Conservation (phyloP, 2,329 filamentous ascomycete genomes). For the Nemania sp. region DNA sequence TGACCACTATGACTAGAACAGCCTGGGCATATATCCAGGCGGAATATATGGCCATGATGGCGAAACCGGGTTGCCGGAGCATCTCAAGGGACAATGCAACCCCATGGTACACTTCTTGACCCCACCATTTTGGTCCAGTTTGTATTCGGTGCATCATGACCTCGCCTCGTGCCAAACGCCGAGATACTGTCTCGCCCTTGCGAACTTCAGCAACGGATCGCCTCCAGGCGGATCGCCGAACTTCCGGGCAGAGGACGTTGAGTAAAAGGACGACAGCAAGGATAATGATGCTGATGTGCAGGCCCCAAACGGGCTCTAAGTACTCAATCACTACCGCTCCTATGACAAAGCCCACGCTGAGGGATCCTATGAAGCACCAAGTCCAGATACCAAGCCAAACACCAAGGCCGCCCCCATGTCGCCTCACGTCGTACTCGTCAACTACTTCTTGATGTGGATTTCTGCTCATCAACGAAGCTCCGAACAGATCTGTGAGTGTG, state of each 20-base stretch:
- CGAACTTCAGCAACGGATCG: slow-evolving; percentile 68
- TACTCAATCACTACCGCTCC: slow-evolving; percentile 70
- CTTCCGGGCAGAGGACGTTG: slow-evolving; percentile 73
- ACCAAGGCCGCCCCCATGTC: slow-evolving; percentile 77
- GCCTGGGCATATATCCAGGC: slow-evolving; percentile 80
- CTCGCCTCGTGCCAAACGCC: slow-evolving; percentile 69
- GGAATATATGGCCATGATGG: slow-evolving; percentile 71
- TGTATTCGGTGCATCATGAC: slow-evolving; percentile 75
- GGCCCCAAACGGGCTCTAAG: slow-evolving; percentile 70
- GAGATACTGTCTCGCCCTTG: slow-evolving; percentile 54
- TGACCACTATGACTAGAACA: slow-evolving; percentile 67
- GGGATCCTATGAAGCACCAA: slow-evolving; percentile 74
- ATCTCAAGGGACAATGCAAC: slow-evolving; percentile 68
- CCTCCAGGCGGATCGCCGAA: slow-evolving; percentile 69
- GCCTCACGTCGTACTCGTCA: slow-evolving; percentile 66
- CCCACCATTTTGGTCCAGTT: slow-evolving; percentile 75
- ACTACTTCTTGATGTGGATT: slow-evolving; percentile 74
- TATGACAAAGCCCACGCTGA: slow-evolving; percentile 71
- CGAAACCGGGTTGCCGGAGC: slow-evolving; percentile 73
- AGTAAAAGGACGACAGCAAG: slow-evolving; percentile 67
- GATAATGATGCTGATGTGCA: slow-evolving; percentile 72
- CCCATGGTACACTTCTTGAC: slow-evolving; percentile 74
- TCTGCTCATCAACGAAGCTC: slow-evolving; percentile 72
- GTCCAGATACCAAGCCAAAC: slow-evolving; percentile 80
- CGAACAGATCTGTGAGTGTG: slow-evolving; percentile 74